These are phyloP conservation scores for Wickerhamiella musiphila DNA, from an alignment of 805 yeast species.

Conservation along the genomic window DNA sequence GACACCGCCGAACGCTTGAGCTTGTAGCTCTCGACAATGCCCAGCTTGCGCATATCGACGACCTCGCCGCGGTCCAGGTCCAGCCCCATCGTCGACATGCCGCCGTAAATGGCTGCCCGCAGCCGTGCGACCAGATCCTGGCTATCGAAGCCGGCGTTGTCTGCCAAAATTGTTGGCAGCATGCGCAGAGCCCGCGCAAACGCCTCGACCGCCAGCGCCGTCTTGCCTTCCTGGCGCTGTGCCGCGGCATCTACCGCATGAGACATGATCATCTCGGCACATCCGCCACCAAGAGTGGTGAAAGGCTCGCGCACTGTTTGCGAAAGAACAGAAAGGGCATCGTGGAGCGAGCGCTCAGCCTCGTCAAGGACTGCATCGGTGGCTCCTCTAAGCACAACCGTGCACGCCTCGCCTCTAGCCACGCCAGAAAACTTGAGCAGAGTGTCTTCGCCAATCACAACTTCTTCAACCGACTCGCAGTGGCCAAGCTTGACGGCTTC, in stretches of 20 bases:
- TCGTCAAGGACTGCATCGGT: constrained; percentile 93
- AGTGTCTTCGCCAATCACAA: constrained; percentile 81
- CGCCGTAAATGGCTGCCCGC: constrained; percentile 80
- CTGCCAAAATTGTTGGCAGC: constrained; percentile 87
- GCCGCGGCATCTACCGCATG: constrained; percentile 89
- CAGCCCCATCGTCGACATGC: constrained; percentile 80
- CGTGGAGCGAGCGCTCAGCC: constrained; percentile 93
- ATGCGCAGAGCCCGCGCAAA: constrained; percentile 89
- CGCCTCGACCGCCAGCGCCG: constrained; percentile 83
- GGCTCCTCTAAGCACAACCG: constrained; percentile 90
- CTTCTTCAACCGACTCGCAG: constrained; percentile 81
- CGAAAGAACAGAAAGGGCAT: constrained; percentile 85
- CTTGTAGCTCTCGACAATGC: constrained; percentile 84
- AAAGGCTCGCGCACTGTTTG: constrained; percentile 88
- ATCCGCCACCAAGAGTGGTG: constrained; percentile 89
- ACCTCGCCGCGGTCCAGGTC: constrained; percentile 70
- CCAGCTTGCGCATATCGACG: constrained; percentile 88
- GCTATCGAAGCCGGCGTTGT: constrained; percentile 93
- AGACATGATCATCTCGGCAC: constrained; percentile 92
- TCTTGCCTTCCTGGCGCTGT: constrained; percentile 82
- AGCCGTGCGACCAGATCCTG: constrained; percentile 80
- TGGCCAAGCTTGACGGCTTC: constrained; percentile 71
- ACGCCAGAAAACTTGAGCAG: constrained; percentile 92
- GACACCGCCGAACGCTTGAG: constrained; percentile 86
- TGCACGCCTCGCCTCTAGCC: constrained; percentile 89